A percentile compares a stretch with the other conserved stretches of the same genome.
Conservation (phyloP, 805 yeast species). For the Wickerhamiella australiensis region DNA sequence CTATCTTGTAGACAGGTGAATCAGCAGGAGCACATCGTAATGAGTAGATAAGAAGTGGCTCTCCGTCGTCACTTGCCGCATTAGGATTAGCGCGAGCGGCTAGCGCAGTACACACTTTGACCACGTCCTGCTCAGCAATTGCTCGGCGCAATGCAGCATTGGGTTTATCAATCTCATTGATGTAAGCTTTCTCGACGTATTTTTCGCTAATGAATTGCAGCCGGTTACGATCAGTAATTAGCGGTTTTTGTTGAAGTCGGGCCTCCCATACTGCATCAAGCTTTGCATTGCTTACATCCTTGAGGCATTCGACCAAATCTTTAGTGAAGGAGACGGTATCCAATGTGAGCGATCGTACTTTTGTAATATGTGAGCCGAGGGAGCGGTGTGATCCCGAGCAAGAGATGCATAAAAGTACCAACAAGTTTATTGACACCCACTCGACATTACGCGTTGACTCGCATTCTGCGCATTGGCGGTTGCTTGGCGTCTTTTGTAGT, state of each 20-base stretch:
- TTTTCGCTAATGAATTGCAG: conserved; percentile 51
- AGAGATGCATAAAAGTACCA: conserved; percentile 64
- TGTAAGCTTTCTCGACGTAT: conserved; percentile 44
- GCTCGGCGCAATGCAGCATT: conserved; percentile 29
- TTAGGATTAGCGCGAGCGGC: conserved; percentile 33
- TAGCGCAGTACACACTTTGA: conserved; percentile 26
- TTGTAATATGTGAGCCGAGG: conserved; percentile 70
- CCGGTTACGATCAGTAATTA: conserved; percentile 36
- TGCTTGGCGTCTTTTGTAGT: conserved; percentile 35
- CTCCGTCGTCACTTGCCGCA: conserved; percentile 23
- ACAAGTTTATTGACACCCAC: conserved; percentile 72
- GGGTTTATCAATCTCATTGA: conserved; percentile 28
- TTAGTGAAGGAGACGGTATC: conserved; percentile 48
- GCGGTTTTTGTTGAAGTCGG: conserved; percentile 19
- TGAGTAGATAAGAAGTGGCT: conserved; percentile 28
- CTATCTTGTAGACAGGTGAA: conserved; percentile 27
- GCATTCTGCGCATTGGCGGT: conserved; percentile 69
- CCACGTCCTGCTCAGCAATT: conserved; percentile 25
- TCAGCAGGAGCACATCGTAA: conserved; percentile 24
- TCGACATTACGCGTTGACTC: conserved; percentile 50
- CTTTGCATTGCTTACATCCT: conserved; percentile 41
- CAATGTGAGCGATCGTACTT: conserved; percentile 62
- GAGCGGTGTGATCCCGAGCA: conserved; percentile 86
- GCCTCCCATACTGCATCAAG: conserved; percentile 56
- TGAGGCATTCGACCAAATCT: conserved; percentile 48